Conservation (phyloP, 1,284 basidiomycete species). For the Sporisorium graminicola region DNA sequence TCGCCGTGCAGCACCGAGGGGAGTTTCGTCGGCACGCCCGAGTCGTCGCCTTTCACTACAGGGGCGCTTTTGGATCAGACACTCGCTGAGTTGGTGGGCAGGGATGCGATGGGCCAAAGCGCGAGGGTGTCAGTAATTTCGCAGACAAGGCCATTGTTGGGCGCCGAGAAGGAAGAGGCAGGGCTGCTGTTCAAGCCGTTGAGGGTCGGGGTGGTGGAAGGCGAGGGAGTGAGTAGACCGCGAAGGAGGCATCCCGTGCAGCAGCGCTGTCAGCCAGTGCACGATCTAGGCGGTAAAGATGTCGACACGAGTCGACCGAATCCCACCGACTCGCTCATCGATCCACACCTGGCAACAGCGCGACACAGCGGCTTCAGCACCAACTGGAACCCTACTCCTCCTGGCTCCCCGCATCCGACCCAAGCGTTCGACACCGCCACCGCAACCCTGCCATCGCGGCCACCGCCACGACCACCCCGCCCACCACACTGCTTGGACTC, state of each 20-base stretch:
- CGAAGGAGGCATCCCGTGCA: not conserved
- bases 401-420: too few relatives aligned
- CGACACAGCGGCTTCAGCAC: not conserved
- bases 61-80: not conserved
- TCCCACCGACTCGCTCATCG: not conserved
- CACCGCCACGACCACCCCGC: conserved; percentile 12
- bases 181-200: not conserved
- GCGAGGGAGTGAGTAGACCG: not conserved
- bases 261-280: too few relatives aligned
- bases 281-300: too few relatives aligned
- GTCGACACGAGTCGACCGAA: not conserved
- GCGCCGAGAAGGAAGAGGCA: not conserved
- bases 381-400: not conserved
- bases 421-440: not conserved
- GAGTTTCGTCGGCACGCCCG: not conserved
- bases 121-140: not conserved
- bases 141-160: not conserved
- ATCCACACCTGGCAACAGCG: not conserved
- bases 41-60: not conserved
- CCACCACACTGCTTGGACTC: conserved; percentile 15
- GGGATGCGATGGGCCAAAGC: not conserved
- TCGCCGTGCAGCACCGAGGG: not conserved
- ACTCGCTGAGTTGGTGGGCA: not conserved
- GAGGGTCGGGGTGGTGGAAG: not conserved
- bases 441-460: not conserved